Evolutionary conservation across 768 basidiomycete species (phyloP), one percentile per base, ranked within the genome.

Genomic region (Russula dissimulans): DNA sequence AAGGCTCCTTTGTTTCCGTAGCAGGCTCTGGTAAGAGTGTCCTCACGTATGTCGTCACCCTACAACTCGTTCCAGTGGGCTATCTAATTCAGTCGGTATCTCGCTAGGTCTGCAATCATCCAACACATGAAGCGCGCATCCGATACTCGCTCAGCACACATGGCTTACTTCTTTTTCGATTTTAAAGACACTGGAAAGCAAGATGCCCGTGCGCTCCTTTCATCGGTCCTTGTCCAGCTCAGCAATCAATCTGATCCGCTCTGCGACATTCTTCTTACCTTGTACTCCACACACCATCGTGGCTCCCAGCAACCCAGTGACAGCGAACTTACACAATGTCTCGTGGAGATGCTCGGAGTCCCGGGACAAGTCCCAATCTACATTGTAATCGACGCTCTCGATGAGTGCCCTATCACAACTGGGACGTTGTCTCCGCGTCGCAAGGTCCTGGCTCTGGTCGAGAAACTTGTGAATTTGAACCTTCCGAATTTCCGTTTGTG

Each of bases 1-100:
- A 14, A 41, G 5, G 14, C 4, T 12, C 39, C 39, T 41, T 10
- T 29, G 26, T 6, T n/a, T 47, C 22, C 5, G 1, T 41, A 59
- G 57, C 51, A n/a, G 57, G 57, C 15, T 59, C 57, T 1, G 57
- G 57, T 0, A 59, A 59, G 17, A 59, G n/a, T 53, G 34, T 53
- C 14, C 50, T 59, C 0, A 43, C 41, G 57, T 59, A 11, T 1
- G 41, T 50, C 32, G n/a, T 7, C n/a, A 6, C 14, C 2, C 15
- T 36, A 36, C 10, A 11, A 2, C 5, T 3, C 9, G 8, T 3
- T n/a, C 7, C 7, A 1, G 2, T 4, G 9, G 3, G 17, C n/a
- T 44, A 7, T 4, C 6, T 44, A 3, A 53, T 18, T 29, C 7
- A 6, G 15, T 43, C n/a, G 8, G 18, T n/a, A 15, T 0, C 3